Evolutionary conservation across 2,329 filamentous ascomycete species (phyloP).

Genomic region (Domatiomyces catenatus): DNA sequence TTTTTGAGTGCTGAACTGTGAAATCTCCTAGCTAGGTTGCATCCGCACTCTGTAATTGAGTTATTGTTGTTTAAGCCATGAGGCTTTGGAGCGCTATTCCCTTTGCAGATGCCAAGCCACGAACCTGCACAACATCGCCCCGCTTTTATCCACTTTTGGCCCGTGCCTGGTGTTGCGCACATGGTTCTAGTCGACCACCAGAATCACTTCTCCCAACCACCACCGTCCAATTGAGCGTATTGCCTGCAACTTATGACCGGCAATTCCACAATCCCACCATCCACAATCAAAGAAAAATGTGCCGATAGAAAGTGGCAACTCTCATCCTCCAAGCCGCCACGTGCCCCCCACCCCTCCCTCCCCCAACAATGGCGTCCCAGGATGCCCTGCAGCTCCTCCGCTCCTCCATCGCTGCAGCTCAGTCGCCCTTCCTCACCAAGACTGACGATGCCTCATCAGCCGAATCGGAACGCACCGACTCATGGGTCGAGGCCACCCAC

Average conservation of each 20-base stretch:
- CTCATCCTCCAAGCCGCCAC: neutral
- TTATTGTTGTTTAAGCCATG: neutral
- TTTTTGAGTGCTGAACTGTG: no score
- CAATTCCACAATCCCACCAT: no score
- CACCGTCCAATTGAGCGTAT: neutral
- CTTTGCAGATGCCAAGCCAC: neutral
- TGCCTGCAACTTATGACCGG: neutral
- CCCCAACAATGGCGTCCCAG: conserved; percentile 38
- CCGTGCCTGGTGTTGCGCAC: neutral
- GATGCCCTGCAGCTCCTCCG: conserved; percentile 76
- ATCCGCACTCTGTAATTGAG: neutral
- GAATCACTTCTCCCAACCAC: neutral
- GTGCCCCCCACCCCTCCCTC: neutral
- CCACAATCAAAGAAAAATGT: neutral
- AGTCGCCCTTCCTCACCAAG: conserved; percentile 57
- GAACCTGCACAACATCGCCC: neutral
- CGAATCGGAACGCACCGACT: conserved; percentile 42
- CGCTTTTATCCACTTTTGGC: neutral
- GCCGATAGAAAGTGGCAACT: neutral
- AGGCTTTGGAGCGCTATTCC: neutral
- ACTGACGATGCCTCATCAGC: conserved; percentile 47
- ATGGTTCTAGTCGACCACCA: neutral
- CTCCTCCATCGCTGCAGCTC: conserved; percentile 58
- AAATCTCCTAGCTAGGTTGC: neutral
- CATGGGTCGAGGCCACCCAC: conserved; percentile 61